Evolutionary conservation across 768 basidiomycete genomes (phyloP), one percentile per base, ranked within the genome.

Genomic region (Peribolospora kevripleyi): DNA sequence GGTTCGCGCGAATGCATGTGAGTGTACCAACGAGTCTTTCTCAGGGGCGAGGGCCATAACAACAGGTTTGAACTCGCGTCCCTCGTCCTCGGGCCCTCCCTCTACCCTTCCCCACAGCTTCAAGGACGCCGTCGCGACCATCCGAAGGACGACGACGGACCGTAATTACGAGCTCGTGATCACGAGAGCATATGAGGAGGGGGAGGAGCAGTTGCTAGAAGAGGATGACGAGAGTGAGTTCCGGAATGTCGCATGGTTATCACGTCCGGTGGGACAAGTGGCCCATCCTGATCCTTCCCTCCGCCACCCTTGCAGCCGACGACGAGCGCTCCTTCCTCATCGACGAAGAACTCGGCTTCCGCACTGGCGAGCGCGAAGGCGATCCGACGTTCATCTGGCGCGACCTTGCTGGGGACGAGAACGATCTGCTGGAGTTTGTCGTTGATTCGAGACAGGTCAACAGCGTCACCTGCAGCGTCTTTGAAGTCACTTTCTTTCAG

Each of bases 1-100:
- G 81, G 84, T 25, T 83, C 83, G 25, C 72, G 90, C 61, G 91
- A 97, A 73, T 97, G 91, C 85, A 93, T 95, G 88, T 93, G 64
- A 59, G 85, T 71, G 25, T 25, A 25, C 25, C 25, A 25, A 25
- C 25, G 25, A 25, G 25, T 25, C n/a, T 39, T 39, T 57, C 53
- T 40, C 2, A 6, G n/a, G 7, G 47, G 9, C 39, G 3, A n/a
- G 5, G 5, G 36, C 10, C 13, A 5, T 6, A n/a, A 4, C 43
- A 7, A 11, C 11, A 13, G 41, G 38, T 55, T 53, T 45, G 54
- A 36, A 13, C 5, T 11, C 25, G 40, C 25, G n/a, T 45, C 6
- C 42, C 51, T 50, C 7, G 6, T 45, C 11, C 8, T 2, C 7
- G 11, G 13, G 43, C 14, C 11, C 5, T 46, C 38, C 11, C 46